Conservation (phyloP, 75 land plant genomes). For the Sequoiadendron giganteum region DNA sequence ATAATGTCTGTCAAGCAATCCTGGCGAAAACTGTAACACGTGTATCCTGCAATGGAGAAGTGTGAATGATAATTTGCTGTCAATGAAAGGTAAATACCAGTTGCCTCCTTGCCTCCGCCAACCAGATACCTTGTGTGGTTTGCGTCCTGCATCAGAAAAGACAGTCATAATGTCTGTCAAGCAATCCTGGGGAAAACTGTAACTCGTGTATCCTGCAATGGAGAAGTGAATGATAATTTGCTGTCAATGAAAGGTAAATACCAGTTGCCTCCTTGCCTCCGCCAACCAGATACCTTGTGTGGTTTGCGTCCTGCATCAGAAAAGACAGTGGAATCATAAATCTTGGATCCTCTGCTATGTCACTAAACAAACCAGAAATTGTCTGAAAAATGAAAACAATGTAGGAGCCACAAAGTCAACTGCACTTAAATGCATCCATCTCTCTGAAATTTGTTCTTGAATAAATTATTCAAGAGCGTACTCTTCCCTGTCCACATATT, state of each 20-base stretch:
- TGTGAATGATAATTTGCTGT: not conserved
- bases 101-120: no score
- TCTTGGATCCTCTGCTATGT: not conserved
- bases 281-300: no score
- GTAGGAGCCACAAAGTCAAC: constrained; percentile 21
- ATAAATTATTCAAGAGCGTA: constrained; percentile 63
- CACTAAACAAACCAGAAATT: not conserved
- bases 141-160: constrained; percentile 45
- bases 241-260: not conserved
- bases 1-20: constrained; percentile 64
- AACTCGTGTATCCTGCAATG: constrained; percentile 60
- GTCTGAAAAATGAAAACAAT: not conserved
- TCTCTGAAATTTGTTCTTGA: constrained; percentile 52
- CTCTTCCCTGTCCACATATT: constrained; percentile 52
- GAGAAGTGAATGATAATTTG: not conserved
- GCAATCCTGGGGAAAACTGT: constrained; percentile 58
- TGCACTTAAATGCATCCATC: constrained; percentile 68
- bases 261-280: constrained; percentile 33
- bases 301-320: constrained; percentile 48
- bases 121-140: no score
- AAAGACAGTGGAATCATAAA: not conserved
- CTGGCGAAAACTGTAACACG: constrained; percentile 57
- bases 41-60: constrained; percentile 51
- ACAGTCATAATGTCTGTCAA: constrained; percentile 49
- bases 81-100: constrained; percentile 8